Evolutionary conservation across 2,329 filamentous ascomycete genomes (phyloP), one percentile per base, ranked within the genome.

Genomic region (Tolypocladium ovalisporum): DNA sequence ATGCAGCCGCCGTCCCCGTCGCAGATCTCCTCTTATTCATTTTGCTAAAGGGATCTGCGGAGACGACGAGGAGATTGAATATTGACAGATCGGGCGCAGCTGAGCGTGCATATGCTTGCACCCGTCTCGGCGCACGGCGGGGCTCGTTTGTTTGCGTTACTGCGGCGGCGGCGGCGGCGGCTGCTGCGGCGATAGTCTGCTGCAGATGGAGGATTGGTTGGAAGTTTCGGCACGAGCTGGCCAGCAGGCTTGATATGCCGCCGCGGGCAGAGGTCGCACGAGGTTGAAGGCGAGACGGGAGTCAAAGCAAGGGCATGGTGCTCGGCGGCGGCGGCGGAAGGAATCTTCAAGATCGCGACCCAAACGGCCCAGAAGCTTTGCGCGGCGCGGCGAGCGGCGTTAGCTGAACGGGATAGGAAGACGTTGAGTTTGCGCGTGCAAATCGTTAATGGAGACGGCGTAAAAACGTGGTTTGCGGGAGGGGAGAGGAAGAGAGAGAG

Each of bases 21-120:
- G 66, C 68, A 37, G 62, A 54, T 39, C 68, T 67, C 59, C 70
- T 73, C 52, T 64, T 70, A 56, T 66, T 68, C 62, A 70, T 71
- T 27, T 56, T 58, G 58, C 27, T 35, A 32, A 49, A 56, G 39
- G 44, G 34, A 19, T 32, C 40, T 29, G 34, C 36, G 36, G 56
- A 53, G 47, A 32, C 34, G 52, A 44, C 54, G 56, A 65, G 58
- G 57, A 65, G 67, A 54, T 57, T 59, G 62, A 65, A 66, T 53
- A 65, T 61, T 36, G 60, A 64, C 34, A 65, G 54, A 58, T 65
- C 59, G 19, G 29, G 52, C 42, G 57, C 42, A 54, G 56, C 53
- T 56, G 37, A 44, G 35, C 58, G 58, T 59, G 58, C 58, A 63
- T 61, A 59, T 56, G 52, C 62, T 59, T 57, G 63, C 61, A 59